Evolutionary conservation across 1,284 basidiomycete genomes (phyloP).

Genomic region (Austroboletus rostrupii): DNA sequence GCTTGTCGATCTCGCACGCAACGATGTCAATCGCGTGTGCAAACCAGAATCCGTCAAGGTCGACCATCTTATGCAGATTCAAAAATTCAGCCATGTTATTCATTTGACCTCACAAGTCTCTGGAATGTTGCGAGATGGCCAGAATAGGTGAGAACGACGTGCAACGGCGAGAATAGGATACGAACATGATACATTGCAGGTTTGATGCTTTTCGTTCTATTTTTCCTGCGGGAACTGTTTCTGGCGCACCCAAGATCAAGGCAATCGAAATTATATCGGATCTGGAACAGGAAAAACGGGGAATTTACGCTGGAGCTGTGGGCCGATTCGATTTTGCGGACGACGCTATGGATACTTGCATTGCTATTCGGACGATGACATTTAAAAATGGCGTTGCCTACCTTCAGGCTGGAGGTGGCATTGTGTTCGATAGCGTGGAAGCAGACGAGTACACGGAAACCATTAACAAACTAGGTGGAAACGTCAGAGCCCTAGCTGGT

Average conservation of each 20-base stretch:
- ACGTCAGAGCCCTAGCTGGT: conserved; percentile 79
- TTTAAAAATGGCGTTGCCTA: conserved; percentile 94
- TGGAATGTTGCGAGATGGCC: conserved; percentile 78
- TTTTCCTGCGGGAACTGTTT: conserved; percentile 99
- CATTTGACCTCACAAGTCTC: conserved; percentile 96
- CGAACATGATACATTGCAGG: conserved; percentile 37
- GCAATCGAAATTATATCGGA: conserved; percentile 92
- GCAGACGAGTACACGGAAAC: conserved; percentile 97
- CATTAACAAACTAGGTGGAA: conserved; percentile 90
- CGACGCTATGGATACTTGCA: conserved; percentile 97
- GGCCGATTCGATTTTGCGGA: conserved; percentile 95
- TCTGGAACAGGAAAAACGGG: conserved; percentile 86
- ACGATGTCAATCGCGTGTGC: conserved; percentile 98
- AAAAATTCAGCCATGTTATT: conserved; percentile 98
- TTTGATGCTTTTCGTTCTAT: conserved; percentile 99
- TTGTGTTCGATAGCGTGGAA: conserved; percentile 96
- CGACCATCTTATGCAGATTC: conserved; percentile 90
- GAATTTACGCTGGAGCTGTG: conserved; percentile 96
- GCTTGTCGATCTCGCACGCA: conserved; percentile 98
- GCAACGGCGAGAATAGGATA: neutral
- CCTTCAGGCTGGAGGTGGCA: conserved; percentile 95
- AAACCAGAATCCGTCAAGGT: conserved; percentile 94
- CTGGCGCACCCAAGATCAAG: conserved; percentile 98
- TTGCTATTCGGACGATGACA: conserved; percentile 97
- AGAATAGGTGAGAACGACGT: conserved; percentile 59